phyloP scores from a whole-genome alignment of 2,329 filamentous ascomycete genomes.

The Penicillium occitanis region DNA sequence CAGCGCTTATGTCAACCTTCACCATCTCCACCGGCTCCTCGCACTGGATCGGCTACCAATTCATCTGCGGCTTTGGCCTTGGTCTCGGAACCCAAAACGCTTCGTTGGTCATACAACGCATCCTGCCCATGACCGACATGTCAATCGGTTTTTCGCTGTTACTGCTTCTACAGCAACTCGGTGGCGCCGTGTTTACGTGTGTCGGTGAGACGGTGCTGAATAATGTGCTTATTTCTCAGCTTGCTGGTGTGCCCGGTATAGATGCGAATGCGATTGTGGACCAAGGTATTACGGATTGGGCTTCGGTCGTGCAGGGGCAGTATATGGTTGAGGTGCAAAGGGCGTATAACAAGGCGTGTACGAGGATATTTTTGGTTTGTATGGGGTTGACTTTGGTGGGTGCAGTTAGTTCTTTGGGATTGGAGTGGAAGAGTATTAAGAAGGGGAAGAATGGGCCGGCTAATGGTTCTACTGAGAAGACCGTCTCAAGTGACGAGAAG shows the following conservation, averaged over 20 bases:
- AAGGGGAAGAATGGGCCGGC: slow-evolving; percentile 12
- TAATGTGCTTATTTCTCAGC: slow-evolving; percentile 23
- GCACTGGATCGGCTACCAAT: slow-evolving; percentile 33
- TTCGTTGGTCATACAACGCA: slow-evolving; percentile 28
- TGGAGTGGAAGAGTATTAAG: slow-evolving; percentile 22
- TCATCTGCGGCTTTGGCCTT: slow-evolving; percentile 34
- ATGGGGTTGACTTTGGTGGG: slow-evolving; percentile 11
- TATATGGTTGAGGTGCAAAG: slow-evolving; percentile 8
- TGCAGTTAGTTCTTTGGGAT: slow-evolving; percentile 7
- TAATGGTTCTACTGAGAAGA: neutral
- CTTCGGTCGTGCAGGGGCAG: neutral
- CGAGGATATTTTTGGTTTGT: slow-evolving; percentile 6
- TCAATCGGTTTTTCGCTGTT: slow-evolving; percentile 29
- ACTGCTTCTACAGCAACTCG: slow-evolving; percentile 29
- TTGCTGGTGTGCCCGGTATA: slow-evolving; percentile 32
- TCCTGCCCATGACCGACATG: slow-evolving; percentile 30
- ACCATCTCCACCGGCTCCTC: slow-evolving; percentile 17
- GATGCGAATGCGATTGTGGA: slow-evolving; percentile 7
- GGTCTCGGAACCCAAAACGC: slow-evolving; percentile 31
- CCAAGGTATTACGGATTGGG: slow-evolving; percentile 9
- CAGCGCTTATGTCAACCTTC: slow-evolving; percentile 22
- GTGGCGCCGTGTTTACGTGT: slow-evolving; percentile 28
- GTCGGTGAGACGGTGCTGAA: slow-evolving; percentile 29
- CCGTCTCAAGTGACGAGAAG: neutral
- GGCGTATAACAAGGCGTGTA: slow-evolving; percentile 17